Evolutionary conservation across 768 basidiomycete species (phyloP), one percentile per base, ranked within the genome.

Genomic region (Boletellus emodensis): DNA sequence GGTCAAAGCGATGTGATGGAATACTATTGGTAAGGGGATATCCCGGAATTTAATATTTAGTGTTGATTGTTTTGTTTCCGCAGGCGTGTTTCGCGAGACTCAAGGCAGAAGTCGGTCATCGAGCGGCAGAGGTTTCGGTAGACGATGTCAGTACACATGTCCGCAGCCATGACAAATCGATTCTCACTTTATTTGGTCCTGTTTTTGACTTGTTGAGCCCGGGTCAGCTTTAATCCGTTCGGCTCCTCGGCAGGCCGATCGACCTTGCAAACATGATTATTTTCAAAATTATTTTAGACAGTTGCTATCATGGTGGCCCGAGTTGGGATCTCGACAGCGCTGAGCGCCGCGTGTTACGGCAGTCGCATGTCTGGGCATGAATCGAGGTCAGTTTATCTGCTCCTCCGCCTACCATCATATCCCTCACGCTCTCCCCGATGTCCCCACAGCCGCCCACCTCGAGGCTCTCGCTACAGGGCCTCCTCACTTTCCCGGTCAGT

Each of bases 1-100:
- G 94, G 94, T 1, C 89, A 93, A 54, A 81, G 81, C 54, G 85
- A 91, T 56, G 90, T 91, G n/a, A 87, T 98, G 81, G 92, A 96
- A 59, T 85, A 93, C 62, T 97, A 92, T 65, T 96, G 93, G 93
- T 90, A 55, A 60, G 36, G 10, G 7, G 3, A 15, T 42, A 5
- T 42, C 14, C 28, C 24, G 24, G 24, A 10, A 30, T 30, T 36
- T 36, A 36, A 24, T 41, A 5, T 22, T 55, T 17, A 35, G 24
- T 28, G 8, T 15, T 37, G 14, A 30, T 24, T 30, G 9, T 22
- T 53, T 53, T 18, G 24, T 39, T 33, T 20, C 36, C 13, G 24
- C 62, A 94, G 93, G 92, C 86, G 93, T 37, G 87, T 95, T 9
- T 87, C 86, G 17, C 65, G 81, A 54, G 80, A 83, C 56, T 57